Evolutionary conservation across 2,329 filamentous ascomycete genomes (phyloP).

Genomic region (Calonectria fujianensis): DNA sequence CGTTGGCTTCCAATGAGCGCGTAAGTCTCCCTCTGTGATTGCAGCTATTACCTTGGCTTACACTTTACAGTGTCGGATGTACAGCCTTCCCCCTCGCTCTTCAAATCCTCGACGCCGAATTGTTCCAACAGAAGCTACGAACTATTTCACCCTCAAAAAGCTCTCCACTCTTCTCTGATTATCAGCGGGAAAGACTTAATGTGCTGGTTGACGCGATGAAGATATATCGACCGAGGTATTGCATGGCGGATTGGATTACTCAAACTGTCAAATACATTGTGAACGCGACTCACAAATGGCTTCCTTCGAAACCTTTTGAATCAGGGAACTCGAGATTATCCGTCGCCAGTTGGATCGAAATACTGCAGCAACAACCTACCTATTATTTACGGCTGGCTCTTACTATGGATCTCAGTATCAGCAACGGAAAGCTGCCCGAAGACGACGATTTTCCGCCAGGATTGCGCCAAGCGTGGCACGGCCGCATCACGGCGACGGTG

Average conservation of each 20-base stretch:
- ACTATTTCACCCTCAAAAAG: slow-evolving; percentile 10
- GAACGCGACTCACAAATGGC: slow-evolving; percentile 42
- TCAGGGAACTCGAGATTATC: slow-evolving; percentile 3
- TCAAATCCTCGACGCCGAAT: slow-evolving; percentile 52
- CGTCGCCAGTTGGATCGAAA: slow-evolving; percentile 44
- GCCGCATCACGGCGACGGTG: slow-evolving; percentile 5
- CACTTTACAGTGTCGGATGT: slow-evolving; percentile 44
- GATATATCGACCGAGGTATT: slow-evolving; percentile 48
- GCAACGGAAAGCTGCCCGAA: slow-evolving; percentile 49
- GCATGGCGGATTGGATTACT: slow-evolving; percentile 53
- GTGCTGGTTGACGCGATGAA: slow-evolving; percentile 51
- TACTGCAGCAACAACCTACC: slow-evolving; percentile 45
- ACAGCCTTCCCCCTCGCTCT: slow-evolving; percentile 49
- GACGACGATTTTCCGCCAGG: slow-evolving; percentile 51
- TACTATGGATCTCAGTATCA: slow-evolving; percentile 53
- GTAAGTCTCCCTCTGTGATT: slow-evolving; percentile 33
- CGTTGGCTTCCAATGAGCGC: slow-evolving; percentile 54
- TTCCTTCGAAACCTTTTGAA: not conserved
- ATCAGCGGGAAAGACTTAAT: slow-evolving; percentile 50
- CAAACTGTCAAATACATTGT: slow-evolving; percentile 49
- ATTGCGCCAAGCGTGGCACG: slow-evolving; percentile 38
- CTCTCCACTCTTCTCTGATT: not conserved
- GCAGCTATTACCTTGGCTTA: not conserved
- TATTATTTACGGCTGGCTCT: slow-evolving; percentile 48
- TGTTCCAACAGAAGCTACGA: slow-evolving; percentile 39